Percentiles rank a stretch among this genome's conserved stretches.
These are phyloP conservation scores for Cucurbita maxima DNA, from an alignment of 306 rosid species.

Conservation along the genomic window DNA sequence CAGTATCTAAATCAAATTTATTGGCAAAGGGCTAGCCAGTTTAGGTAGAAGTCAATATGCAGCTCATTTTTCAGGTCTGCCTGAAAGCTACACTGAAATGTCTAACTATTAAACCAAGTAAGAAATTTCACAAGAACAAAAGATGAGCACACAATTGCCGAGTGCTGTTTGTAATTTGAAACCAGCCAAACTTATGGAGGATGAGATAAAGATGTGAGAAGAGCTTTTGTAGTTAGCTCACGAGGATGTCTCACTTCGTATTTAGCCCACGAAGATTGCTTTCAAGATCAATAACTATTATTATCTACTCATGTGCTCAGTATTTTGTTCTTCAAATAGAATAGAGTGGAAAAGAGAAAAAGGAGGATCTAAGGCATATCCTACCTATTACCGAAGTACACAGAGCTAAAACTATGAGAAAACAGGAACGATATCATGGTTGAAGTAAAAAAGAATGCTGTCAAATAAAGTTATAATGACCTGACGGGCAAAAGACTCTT, in stretches of 20 bases:
- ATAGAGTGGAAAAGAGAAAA: neutral
- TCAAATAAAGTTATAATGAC: conserved; percentile 34
- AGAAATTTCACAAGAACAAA: conserved; percentile 3
- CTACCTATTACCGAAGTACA: neutral
- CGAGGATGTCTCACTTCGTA: neutral
- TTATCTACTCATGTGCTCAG: neutral
- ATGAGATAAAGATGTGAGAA: neutral
- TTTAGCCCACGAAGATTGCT: neutral
- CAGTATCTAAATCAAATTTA: neutral
- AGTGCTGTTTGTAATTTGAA: neutral
- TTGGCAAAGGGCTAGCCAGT: neutral
- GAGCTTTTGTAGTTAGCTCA: neutral
- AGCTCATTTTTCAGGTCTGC: neutral
- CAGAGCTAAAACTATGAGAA: neutral
- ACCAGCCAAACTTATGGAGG: neutral
- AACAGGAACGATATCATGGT: neutral
- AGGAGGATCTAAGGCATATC: neutral
- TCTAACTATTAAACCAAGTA: neutral
- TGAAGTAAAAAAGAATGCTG: conserved; percentile 10
- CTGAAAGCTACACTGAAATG: neutral
- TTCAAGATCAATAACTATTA: neutral
- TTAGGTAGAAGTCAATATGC: neutral
- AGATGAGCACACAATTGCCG: neutral
- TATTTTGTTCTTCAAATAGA: neutral
- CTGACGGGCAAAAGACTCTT: conserved; percentile 68